A percentile compares a stretch with the other conserved stretches of the same genome.
phyloP scores from a whole-genome alignment of 495 filamentous ascomycete genomes.

The Ascodesmis nigricans region DNA sequence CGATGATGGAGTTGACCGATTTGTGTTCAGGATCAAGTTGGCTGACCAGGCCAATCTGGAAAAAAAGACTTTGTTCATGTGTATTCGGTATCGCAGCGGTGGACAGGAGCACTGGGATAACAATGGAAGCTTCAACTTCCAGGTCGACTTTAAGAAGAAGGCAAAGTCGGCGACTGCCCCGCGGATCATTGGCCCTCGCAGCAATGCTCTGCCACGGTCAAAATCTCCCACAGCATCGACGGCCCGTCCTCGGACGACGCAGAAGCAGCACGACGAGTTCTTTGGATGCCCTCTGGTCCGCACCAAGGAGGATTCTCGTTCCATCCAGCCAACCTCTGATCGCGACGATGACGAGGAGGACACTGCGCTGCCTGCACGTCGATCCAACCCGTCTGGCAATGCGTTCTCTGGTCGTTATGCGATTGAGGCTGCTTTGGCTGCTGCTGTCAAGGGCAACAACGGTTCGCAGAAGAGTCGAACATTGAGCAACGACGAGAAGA shows the following conservation, averaged over 20 bases:
- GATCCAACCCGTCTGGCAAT: conserved; percentile 41
- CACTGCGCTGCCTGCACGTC: conserved; percentile 28
- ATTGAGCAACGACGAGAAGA: conserved; percentile 19
- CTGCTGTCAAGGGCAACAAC: conserved; percentile 53
- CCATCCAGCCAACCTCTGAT: conserved; percentile 1
- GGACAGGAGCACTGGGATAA: conserved; percentile 92
- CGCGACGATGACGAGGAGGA: conserved; percentile 23
- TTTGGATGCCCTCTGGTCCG: conserved; percentile 23
- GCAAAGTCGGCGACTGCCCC: conserved; percentile 34
- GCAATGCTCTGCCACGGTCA: conserved; percentile 28
- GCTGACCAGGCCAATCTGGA: conserved; percentile 79
- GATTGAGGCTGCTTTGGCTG: conserved; percentile 67
- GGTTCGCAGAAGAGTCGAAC: conserved; percentile 26
- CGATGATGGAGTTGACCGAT: conserved; percentile 56
- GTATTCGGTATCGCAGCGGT: conserved; percentile 67
- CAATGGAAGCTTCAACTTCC: conserved; percentile 66
- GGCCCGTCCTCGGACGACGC: conserved; percentile 43
- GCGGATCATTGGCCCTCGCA: too few relatives aligned
- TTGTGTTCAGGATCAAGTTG: conserved; percentile 82
- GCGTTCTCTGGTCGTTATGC: conserved; percentile 84
- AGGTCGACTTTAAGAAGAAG: conserved; percentile 76
- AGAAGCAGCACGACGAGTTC: conserved; percentile 49
- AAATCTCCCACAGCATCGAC: conserved; percentile 28
- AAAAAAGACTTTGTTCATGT: conserved; percentile 72
- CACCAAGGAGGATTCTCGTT: conserved; percentile 11